Evolutionary conservation across 352 stramenopile species (phyloP).

Genomic region (Blastocystis sp.): DNA sequence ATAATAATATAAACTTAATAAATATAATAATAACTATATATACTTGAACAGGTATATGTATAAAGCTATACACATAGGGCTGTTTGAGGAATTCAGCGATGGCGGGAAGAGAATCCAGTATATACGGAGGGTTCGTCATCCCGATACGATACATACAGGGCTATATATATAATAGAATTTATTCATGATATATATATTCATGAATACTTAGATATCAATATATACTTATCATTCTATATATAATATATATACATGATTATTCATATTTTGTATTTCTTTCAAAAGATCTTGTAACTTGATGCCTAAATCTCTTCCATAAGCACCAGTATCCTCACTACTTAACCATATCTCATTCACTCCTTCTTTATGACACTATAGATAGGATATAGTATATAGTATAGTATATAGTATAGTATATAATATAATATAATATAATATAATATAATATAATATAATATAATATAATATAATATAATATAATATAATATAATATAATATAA

Average conservation of each 20-base stretch:
- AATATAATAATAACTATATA: too few species aligned
- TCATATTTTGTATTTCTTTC: slow-evolving; percentile 47
- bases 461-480: too few species aligned
- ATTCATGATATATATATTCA: too few species aligned
- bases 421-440: too few species aligned
- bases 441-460: too few species aligned
- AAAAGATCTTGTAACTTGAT: slow-evolving; percentile 57
- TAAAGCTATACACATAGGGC: slow-evolving; percentile 60
- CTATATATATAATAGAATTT: background rate
- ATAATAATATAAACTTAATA: too few species aligned
- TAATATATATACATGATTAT: slow-evolving; percentile 40
- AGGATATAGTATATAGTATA: too few species aligned
- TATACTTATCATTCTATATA: too few species aligned
- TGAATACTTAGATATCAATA: background rate
- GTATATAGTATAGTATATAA: too few species aligned
- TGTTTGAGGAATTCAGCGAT: slow-evolving; percentile 60
- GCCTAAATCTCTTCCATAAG: slow-evolving; percentile 66
- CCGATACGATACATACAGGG: slow-evolving; percentile 66
- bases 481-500: too few species aligned
- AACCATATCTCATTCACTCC: slow-evolving; percentile 71
- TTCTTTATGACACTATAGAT: too few species aligned
- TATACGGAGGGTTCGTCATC: slow-evolving; percentile 76
- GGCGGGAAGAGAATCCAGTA: slow-evolving; percentile 59
- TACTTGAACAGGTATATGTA: slow-evolving; percentile 72
- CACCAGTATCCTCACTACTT: slow-evolving; percentile 66